Evolutionary conservation across 441 rosid genomes (phyloP), one percentile per base, ranked within the genome.

Genomic region (Dalechampia spathulata): DNA sequence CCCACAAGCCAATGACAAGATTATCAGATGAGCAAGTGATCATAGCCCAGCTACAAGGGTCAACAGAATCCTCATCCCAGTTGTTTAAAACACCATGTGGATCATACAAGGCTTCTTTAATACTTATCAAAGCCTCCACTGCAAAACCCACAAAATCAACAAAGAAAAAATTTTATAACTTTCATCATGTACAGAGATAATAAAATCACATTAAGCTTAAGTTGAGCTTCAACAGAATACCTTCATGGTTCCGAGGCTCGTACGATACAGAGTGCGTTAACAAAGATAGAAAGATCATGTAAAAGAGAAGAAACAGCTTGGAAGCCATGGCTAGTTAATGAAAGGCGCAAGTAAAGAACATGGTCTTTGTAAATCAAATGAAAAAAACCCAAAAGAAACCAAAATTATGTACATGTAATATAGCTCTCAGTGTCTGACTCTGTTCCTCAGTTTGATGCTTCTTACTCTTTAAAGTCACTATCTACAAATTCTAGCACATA

Each of bases 41-140:
- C 96, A 90, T 83, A 25, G 94, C 87, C 97, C 97, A 90, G 60
- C 94, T 90, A 62, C 97, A 90, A 25, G 97, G 97, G 78, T 90
- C 97, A 53, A 90, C 97, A 44, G 96, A 87, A 47, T 84, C 83
- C 60, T 78, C 89, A 62, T 90, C 97, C 96, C 97, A 90, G 79
- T 85, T 85, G 81, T 67, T 83, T 46, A 90, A 66, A 44, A 83
- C 89, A 22, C 93, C 96, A 63, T 78, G 83, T 2, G 91, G 91
- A 64, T 90, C 97, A 49, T 75, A 62, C 70, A 85, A 65, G 20
- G 64, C 79, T 44, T 66, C 74, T 61, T 62, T 77, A 57, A 87
- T 64, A 53, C 75, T 75, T 55, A 87, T 81, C 80, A 90, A 58
- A 34, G 96, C 94, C 38, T 81, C 96, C 74, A 90, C 97, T 90